Base-by-base conservation (phyloP, 106 monocot genomes). In the Apostasia shenzhenica region DNA sequence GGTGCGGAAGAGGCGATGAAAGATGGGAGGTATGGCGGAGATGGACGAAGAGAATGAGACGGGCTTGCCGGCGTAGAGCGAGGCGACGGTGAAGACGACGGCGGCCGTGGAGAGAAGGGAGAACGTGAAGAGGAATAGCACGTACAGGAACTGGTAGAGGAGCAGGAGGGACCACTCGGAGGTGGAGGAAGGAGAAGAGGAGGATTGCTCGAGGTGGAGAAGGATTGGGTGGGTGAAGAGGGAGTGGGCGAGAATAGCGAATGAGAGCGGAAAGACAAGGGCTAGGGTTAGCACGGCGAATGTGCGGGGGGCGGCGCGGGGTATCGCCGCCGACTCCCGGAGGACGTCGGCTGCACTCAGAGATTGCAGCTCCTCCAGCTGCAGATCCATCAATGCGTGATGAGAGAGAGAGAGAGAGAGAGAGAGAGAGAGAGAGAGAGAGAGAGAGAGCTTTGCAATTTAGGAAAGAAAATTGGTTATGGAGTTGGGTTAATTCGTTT, bases 41-140 rank as follows among this genome's bases (percentile, higher is more conserved):
- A 82, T 37, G 59, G 84, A 59, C 55, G 75, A 67, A 48, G 73
- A 52, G 82, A 83, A 90, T 47, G 84, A 80, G 60, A 81, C 61
- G 59, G 77, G 77, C 70, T 86, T 88, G 66, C 62, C 67, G 75
- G 93, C 67, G 78, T 61, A 84, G 70, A 93, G 81, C 13, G 86
- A 93, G 53, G 86, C 84, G 60, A 84, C 86, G 65, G 83, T 73
- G 82, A 82, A 86, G 63, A 87, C 84, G 73, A 72, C 73, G 70
- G 84, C 79, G 57, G 80, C 81, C 51, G 89, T 86, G 76, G 93
- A 84, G 59, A 93, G 84, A 77, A 89, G 93, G 55, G 89, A 89
- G 84, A 70, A 58, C 47, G 39, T 26, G 46, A 71, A 71, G 6
- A 71, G 41, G 43, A 61, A 11, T 2, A 71, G 11, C 38, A 71